A percentile compares a stretch with the other conserved stretches of the same genome.
These are phyloP conservation scores for Sugiyamaella mastotermitis DNA, from an alignment of 805 yeast species.

Conservation along the genomic window DNA sequence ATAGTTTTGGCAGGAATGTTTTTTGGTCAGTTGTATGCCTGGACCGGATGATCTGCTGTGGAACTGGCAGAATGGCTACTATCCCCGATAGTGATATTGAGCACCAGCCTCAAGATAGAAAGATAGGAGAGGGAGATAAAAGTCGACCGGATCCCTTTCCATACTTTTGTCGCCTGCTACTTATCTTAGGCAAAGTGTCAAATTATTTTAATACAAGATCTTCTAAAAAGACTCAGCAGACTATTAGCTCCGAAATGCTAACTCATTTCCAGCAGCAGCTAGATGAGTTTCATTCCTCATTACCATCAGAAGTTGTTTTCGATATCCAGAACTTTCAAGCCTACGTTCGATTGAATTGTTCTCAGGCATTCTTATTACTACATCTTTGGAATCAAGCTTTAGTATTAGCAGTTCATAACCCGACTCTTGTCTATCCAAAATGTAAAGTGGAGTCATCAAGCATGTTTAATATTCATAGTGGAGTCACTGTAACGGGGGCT, in stretches of 20 bases:
- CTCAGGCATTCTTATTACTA: conserved; percentile 23
- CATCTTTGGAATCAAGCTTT: conserved; percentile 26
- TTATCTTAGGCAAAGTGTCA: conserved; percentile 22
- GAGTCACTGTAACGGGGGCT: conserved; percentile 24
- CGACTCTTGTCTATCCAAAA: conserved; percentile 23
- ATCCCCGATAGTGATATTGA: conserved; percentile 21
- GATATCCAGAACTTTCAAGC: conserved; percentile 24
- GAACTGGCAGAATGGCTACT: conserved; percentile 23
- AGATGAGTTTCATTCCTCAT: conserved; percentile 20
- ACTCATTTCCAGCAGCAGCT: conserved; percentile 15
- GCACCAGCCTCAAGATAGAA: conserved; percentile 12
- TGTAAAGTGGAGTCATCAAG: conserved; percentile 20
- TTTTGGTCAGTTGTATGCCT: conserved; percentile 25
- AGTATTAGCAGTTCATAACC: conserved; percentile 25
- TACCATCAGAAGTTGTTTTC: conserved; percentile 23
- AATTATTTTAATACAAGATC: conserved; percentile 21
- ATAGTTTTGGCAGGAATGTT: conserved; percentile 18
- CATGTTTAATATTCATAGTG: conserved; percentile 17
- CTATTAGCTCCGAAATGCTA: conserved; percentile 11
- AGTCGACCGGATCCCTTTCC: conserved; percentile 23
- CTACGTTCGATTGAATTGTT: conserved; percentile 18
- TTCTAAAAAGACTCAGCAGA: conserved; percentile 9
- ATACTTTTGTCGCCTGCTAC: conserved; percentile 20
- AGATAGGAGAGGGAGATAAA: conserved; percentile 1
- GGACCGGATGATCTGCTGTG: conserved; percentile 24